These are phyloP conservation scores for Kwoniella pini DNA, from an alignment of 768 basidiomycete species.

Conservation along the genomic window DNA sequence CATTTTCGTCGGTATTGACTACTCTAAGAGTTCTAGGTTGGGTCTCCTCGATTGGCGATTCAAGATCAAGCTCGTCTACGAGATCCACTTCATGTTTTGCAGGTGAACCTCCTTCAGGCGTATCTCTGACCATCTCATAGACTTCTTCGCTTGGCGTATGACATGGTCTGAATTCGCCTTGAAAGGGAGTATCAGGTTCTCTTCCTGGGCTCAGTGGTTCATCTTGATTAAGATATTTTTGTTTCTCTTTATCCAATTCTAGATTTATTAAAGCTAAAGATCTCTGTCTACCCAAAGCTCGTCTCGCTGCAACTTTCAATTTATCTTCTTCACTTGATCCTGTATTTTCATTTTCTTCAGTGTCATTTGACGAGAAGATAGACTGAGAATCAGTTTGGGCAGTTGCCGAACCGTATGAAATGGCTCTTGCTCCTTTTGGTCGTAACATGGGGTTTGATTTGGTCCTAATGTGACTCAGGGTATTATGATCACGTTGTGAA, in stretches of 20 bases:
- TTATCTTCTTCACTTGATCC: slow-evolving; percentile 30
- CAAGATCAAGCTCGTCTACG: neutral
- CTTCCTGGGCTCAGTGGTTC: slow-evolving; percentile 2
- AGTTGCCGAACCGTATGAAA: slow-evolving; percentile 38
- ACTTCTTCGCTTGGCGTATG: slow-evolving; percentile 37
- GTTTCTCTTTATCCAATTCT: slow-evolving; percentile 27
- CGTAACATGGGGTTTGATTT: slow-evolving; percentile 20
- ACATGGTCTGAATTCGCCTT: slow-evolving; percentile 30
- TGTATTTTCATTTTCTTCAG: slow-evolving; percentile 20
- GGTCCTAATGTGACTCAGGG: slow-evolving; percentile 6
- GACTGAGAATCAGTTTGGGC: slow-evolving; percentile 9
- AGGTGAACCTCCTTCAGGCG: slow-evolving; percentile 1
- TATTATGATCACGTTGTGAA: slow-evolving; percentile 4
- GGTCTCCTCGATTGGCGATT: slow-evolving; percentile 2
- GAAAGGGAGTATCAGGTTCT: slow-evolving; percentile 24
- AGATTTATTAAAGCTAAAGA: slow-evolving; percentile 44
- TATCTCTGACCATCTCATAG: slow-evolving; percentile 31
- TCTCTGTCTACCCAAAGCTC: slow-evolving; percentile 43
- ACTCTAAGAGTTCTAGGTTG: slow-evolving; percentile 1
- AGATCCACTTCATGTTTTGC: neutral
- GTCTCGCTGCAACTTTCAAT: slow-evolving; percentile 31
- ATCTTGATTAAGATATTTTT: neutral
- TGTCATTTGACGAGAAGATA: slow-evolving; percentile 15
- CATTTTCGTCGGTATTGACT: slow-evolving; percentile 6
- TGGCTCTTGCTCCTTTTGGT: slow-evolving; percentile 26